Evolutionary conservation across 169 alveolate genomes (phyloP).

Genomic region (Plasmodium ovale): DNA sequence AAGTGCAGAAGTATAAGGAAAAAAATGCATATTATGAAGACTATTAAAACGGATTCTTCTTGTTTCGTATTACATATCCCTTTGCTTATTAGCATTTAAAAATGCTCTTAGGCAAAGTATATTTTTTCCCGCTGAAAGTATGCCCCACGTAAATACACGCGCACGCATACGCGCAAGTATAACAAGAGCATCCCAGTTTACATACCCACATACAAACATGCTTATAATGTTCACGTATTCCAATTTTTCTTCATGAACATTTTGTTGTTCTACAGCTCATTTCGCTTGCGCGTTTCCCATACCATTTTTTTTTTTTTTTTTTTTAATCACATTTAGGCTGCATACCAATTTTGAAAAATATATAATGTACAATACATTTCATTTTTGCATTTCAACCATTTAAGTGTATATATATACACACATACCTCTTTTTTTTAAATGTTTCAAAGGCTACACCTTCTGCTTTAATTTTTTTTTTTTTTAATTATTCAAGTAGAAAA

Average conservation of each 20-base stretch:
- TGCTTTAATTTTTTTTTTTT: not conserved
- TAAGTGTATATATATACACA: not conserved
- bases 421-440: not conserved
- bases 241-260: no score
- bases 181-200: no score
- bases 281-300: not conserved
- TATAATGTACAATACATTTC: not conserved
- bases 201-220: not conserved
- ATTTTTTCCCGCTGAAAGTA: no score
- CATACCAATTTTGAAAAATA: not conserved
- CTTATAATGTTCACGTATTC: no score
- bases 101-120: no score
- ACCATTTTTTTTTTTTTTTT: not conserved
- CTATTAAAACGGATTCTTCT: no score
- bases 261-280: not conserved
- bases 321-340: not conserved
- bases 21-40: constrained; percentile 32
- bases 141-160: no score
- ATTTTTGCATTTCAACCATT: not conserved
- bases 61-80: not conserved
- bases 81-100: no score
- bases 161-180: no score
- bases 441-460: not conserved
- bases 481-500: not conserved
- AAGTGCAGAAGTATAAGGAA: constrained; percentile 55